phyloP scores from a whole-genome alignment of 2,329 filamentous ascomycete species.

The Cladorrhinum sp. region DNA sequence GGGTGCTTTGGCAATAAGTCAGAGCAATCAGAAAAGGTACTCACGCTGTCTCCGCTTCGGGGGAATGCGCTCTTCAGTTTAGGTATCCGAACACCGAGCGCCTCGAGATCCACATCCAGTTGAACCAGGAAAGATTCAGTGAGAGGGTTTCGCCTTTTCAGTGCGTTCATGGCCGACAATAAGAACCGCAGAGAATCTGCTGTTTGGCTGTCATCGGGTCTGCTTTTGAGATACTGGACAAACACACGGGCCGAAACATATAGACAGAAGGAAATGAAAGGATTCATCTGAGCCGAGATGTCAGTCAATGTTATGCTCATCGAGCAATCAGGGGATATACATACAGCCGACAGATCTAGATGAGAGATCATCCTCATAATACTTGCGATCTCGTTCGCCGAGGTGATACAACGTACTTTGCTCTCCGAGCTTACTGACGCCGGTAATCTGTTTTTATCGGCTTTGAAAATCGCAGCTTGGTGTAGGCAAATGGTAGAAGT shows the following conservation, averaged over 20 bases:
- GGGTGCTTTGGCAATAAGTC: neutral
- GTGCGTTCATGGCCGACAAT: slow-evolving; percentile 81
- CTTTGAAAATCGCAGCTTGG: slow-evolving; percentile 96
- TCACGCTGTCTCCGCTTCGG: slow-evolving; percentile 51
- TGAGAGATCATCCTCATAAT: slow-evolving; percentile 96
- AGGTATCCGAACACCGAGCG: slow-evolving; percentile 60
- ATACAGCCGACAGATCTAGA: slow-evolving; percentile 76
- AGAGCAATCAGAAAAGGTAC: slow-evolving; percentile 29
- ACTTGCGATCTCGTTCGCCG: slow-evolving; percentile 87
- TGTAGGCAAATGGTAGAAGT: slow-evolving; percentile 97
- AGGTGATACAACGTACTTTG: slow-evolving; percentile 88
- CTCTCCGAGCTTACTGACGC: slow-evolving; percentile 79
- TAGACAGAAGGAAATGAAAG: slow-evolving; percentile 91
- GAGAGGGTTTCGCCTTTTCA: slow-evolving; percentile 84
- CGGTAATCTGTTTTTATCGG: slow-evolving; percentile 81
- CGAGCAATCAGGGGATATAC: slow-evolving; percentile 32
- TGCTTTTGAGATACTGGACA: slow-evolving; percentile 91
- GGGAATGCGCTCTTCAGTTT: slow-evolving; percentile 55
- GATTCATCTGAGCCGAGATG: slow-evolving; percentile 68
- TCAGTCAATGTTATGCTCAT: slow-evolving; percentile 19
- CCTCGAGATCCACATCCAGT: slow-evolving; percentile 85
- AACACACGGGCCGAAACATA: slow-evolving; percentile 96
- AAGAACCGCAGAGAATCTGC: slow-evolving; percentile 85
- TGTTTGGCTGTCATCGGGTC: slow-evolving; percentile 78
- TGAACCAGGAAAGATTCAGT: slow-evolving; percentile 95